A percentile compares a stretch with the other conserved stretches of the same genome.
These are phyloP conservation scores for Saccharomyces hybrid DNA, from an alignment of 1,139 yeast species.

Conservation along the genomic window DNA sequence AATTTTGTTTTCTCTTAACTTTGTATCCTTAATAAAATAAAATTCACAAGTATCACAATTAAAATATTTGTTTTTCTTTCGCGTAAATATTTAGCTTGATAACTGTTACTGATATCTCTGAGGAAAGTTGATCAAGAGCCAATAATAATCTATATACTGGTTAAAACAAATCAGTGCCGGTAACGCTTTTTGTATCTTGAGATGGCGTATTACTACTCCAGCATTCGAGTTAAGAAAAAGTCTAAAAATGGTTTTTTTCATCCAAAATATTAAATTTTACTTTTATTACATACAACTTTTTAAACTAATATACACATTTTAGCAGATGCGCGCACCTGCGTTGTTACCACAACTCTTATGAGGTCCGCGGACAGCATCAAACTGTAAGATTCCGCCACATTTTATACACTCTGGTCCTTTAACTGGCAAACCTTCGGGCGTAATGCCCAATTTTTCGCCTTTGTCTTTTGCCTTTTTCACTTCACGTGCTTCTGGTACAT, in stretches of 20 bases:
- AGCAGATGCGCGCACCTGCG: background rate
- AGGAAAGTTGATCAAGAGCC: background rate
- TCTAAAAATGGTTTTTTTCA: background rate
- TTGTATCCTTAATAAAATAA: slow-evolving; percentile 1
- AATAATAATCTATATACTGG: background rate
- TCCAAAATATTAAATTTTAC: background rate
- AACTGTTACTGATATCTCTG: background rate
- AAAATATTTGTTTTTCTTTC: background rate
- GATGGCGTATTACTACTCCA: too few relatives aligned
- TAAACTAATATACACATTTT: background rate
- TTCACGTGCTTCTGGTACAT: slow-evolving; percentile 25
- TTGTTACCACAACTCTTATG: background rate
- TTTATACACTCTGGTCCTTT: slow-evolving; percentile 17
- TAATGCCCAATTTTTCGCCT: slow-evolving; percentile 11
- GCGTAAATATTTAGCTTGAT: background rate
- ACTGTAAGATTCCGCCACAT: slow-evolving; percentile 19
- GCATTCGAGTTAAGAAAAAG: too few relatives aligned
- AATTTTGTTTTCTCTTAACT: background rate
- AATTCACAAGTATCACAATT: background rate
- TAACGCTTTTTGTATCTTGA: too few relatives aligned
- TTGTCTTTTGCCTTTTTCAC: slow-evolving; percentile 13
- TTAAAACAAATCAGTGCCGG: too few relatives aligned
- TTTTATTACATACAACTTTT: background rate
- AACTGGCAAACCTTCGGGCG: slow-evolving; percentile 14
- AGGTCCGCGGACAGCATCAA: slow-evolving; percentile 20